Base-by-base conservation (phyloP, 305 asterid species). In the Solanum hybrid region DNA sequence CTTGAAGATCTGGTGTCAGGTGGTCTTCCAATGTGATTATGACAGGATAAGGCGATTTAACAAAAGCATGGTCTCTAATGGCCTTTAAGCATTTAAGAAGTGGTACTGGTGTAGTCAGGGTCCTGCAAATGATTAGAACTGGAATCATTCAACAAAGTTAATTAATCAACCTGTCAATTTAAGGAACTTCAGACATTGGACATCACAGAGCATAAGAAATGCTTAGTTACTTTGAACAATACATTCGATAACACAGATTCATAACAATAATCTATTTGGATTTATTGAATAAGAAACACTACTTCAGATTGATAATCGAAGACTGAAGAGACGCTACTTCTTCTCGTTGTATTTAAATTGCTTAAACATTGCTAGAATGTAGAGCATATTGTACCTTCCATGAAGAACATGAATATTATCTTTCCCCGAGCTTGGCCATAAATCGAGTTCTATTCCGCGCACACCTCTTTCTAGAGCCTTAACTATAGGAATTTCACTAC, bases 11-110 rank as follows among this genome's bases (percentile, higher is more conserved):
- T 10, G 97, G 94, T 24, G 98, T 94, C 57, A 97, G 96, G 79
- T 97, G 99, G 92, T 97, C 99, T 92, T 97, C 99, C 90, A 97
- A 86, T 2, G 98, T 97, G 80, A 97, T 93, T 73, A 97, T 94
- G 79, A 97, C 97, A 41, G 99, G 98, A 89, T 97, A 97, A 3
- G 97, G 96, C 37, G 99, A 96, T 65, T 91, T 94, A 45, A 95
- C 93, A 76, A 97, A 97, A 79, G 98, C 99, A 45, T 97, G 99
- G 89, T 96, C 95, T 92, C 92, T 94, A 57, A 97, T 96, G 3
- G 98, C 93, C 96, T 95, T 94, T 84, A 97, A 93, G 93, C 99
- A 97, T 92, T 95, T 96, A 89, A 87, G 29, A 72, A 97, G 97
- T 22, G 98, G 93, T 87, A 97, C 97, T 4, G 99, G 98, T 89